phyloP scores from a whole-genome alignment of 2,329 filamentous ascomycete species.

The Diaporthe sp. region DNA sequence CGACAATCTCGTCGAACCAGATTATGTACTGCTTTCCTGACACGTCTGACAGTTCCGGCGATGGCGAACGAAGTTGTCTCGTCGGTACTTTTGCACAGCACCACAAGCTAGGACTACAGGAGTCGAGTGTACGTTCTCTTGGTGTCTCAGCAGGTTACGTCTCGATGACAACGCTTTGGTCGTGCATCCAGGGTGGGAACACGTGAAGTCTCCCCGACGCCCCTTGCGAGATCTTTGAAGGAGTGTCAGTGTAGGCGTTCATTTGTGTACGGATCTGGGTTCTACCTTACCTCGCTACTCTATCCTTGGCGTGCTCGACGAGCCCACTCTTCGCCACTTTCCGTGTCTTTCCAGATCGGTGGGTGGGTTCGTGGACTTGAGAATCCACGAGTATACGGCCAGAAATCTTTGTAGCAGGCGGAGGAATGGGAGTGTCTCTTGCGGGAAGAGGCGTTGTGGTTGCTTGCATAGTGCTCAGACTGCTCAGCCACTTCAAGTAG shows the following conservation, averaged over 20 bases:
- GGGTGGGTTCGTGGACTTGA: neutral
- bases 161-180: neutral
- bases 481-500: neutral
- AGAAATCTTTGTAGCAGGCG: neutral
- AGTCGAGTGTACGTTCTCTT: neutral
- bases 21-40: neutral
- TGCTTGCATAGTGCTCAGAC: neutral
- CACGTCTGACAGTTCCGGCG: neutral
- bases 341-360: neutral
- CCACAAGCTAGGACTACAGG: neutral
- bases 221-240: neutral
- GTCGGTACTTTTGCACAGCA: neutral
- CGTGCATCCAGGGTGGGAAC: neutral
- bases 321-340: neutral
- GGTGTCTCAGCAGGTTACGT: neutral
- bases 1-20: neutral
- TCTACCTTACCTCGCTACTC: neutral
- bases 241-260: too few relatives aligned
- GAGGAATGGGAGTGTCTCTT: neutral
- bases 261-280: neutral
- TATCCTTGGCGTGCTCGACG: neutral
- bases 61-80: slow-evolving; percentile 11
- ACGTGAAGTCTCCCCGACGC: neutral
- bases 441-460: neutral
- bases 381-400: neutral